Evolutionary conservation across 2,329 filamentous ascomycete species (phyloP), one percentile per base, ranked within the genome.

Genomic region (Fusarium sp.): DNA sequence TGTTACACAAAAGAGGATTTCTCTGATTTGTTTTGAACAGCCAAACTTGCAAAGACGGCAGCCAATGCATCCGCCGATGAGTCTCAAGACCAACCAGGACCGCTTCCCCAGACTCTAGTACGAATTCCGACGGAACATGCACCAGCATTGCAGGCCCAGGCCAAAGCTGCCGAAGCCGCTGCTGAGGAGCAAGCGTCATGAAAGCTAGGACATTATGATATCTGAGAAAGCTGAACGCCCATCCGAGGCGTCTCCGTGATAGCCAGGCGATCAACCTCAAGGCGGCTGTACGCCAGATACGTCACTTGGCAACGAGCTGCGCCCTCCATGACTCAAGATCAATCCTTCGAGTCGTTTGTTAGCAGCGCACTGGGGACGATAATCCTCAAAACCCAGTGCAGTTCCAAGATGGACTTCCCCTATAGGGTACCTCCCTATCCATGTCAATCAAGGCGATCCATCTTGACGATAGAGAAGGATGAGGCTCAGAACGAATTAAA

Each of bases 91-190:
- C 82, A 86, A 61, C 76, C 84, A 64, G 78, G 87, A n/a, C 84
- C 89, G 45, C 85, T 97, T 45, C 94, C 94, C 2, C 93, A 96
- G 80, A 96, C 94, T 20, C 87, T 97, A 18, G 94, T 97, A 39
- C 91, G 94, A 73, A 96, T 97, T 76, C 94, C 94, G 1, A 95
- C 94, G 18, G 93, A 96, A 76, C 93, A 95, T 82, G 91, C 91
- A 14, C 90, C 91, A 29, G 85, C 89, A 27, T 81, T 93, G 8
- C 90, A 92, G 74, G 90, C 89, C 22, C 89, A 91, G 58, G 86
- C 89, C 16, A 89, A 91, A 43, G 87, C 84, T 5, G 86, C 83
- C 5, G 83, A 86, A 66, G 87, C 83, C 13, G 81, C 82, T 4
- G 80, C 86, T 39, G 84, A 83, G n/a, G 85, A 84, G 48, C 83